Conservation (phyloP, 257 asterid genomes). For the Mitragyna speciosa region DNA sequence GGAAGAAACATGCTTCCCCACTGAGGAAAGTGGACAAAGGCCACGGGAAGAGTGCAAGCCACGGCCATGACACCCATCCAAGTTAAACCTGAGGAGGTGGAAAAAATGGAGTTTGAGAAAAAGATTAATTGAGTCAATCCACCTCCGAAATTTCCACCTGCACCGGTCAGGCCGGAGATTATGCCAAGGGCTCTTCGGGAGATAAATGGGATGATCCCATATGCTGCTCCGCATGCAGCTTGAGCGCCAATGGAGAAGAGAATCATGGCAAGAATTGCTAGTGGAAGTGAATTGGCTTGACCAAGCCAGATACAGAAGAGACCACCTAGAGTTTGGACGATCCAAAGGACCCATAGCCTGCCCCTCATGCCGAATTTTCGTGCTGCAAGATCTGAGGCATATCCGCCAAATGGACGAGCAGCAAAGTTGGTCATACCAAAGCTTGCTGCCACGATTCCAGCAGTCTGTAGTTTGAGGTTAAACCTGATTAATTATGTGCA, state of each 20-base stretch:
- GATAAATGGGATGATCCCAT: constrained; percentile 50
- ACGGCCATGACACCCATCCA: constrained; percentile 57
- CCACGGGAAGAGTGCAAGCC: constrained; percentile 48
- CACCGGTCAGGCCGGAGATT: constrained; percentile 52
- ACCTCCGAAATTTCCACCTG: constrained; percentile 63
- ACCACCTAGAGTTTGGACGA: constrained; percentile 54
- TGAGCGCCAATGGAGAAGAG: constrained; percentile 57
- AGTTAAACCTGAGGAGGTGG: constrained; percentile 37
- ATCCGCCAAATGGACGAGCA: constrained; percentile 58
- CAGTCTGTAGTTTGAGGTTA: constrained; percentile 50
- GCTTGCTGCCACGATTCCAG: constrained; percentile 56
- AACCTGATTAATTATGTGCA: constrained; percentile 31
- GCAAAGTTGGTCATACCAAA: constrained; percentile 59
- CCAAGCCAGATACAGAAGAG: constrained; percentile 48
- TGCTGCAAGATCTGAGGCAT: constrained; percentile 39
- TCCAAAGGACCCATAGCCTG: constrained; percentile 54
- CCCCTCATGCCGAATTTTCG: constrained; percentile 62
- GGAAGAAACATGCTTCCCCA: constrained; percentile 68
- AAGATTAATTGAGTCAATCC: constrained; percentile 54
- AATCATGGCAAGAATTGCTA: constrained; percentile 48
- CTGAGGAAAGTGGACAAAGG: constrained; percentile 58
- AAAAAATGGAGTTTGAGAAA: constrained; percentile 35
- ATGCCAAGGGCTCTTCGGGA: constrained; percentile 55
- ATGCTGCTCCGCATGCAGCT: constrained; percentile 61
- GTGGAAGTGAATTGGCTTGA: constrained; percentile 33